Evolutionary conservation across 2,329 filamentous ascomycete genomes (phyloP).

Genomic region (Verticillium nonalfalfae): DNA sequence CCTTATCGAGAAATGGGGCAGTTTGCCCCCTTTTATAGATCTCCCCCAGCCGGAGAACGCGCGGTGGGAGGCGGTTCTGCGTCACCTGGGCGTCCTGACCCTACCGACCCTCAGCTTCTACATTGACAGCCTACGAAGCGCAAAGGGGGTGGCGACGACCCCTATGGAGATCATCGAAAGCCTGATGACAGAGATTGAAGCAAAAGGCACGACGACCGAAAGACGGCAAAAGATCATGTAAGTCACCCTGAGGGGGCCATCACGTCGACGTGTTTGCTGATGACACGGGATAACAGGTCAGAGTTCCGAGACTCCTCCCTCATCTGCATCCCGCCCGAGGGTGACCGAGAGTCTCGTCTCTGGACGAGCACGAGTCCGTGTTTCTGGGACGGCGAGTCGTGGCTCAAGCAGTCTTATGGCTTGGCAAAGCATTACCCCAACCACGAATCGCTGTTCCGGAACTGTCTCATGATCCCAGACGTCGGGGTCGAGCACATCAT

Average conservation of each 20-base stretch:
- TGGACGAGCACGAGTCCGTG: constrained; percentile 2
- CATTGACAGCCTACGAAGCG: background rate
- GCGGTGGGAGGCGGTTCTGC: background rate
- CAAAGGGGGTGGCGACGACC: background rate
- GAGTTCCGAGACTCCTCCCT: background rate
- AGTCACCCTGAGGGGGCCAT: background rate
- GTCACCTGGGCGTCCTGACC: background rate
- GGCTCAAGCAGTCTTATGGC: constrained; percentile 3
- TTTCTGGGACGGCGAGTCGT: constrained; percentile 5
- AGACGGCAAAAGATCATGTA: background rate
- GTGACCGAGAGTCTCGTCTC: background rate
- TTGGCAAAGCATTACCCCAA: constrained; percentile 2
- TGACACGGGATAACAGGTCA: background rate
- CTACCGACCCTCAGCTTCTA: constrained; percentile 1
- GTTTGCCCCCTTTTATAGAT: constrained; percentile 3
- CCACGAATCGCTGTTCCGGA: constrained; percentile 4
- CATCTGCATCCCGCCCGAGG: constrained; percentile 1
- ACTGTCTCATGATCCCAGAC: background rate
- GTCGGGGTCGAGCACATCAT: constrained; percentile 1
- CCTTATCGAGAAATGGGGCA: background rate
- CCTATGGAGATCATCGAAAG: background rate
- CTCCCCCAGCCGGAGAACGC: background rate
- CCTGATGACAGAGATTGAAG: background rate
- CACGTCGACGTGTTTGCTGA: background rate
- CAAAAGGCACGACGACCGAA: background rate